Evolutionary conservation across 805 yeast species (phyloP).

Genomic region (Wickerhamiella alocasiicola): DNA sequence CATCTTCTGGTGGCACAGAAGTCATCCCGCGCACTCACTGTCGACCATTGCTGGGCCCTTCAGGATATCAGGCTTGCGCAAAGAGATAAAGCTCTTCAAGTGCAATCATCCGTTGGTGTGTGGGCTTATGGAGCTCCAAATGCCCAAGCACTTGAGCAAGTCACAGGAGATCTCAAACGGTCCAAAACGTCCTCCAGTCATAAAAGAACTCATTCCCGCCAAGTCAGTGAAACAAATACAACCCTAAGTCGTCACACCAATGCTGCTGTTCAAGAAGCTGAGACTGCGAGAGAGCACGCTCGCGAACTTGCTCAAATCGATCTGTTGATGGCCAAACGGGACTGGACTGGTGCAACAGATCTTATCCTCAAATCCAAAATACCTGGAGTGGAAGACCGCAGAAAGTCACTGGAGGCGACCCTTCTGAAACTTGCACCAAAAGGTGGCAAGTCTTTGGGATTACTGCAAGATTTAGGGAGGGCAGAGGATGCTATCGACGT

Average conservation of each 20-base stretch:
- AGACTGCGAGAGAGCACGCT: slow-evolving; percentile 42
- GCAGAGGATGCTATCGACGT: slow-evolving; percentile 38
- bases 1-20: slow-evolving; percentile 55
- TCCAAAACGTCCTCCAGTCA: neutral
- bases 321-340: slow-evolving; percentile 48
- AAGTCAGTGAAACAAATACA: neutral
- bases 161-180: neutral
- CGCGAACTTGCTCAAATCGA: slow-evolving; percentile 59
- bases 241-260: neutral
- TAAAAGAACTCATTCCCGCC: neutral
- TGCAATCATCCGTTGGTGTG: neutral
- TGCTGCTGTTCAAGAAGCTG: slow-evolving; percentile 13
- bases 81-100: slow-evolving; percentile 11
- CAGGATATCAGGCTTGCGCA: slow-evolving; percentile 36
- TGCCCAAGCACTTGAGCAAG: neutral
- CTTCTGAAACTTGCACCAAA: neutral
- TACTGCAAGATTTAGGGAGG: slow-evolving; percentile 32
- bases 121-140: slow-evolving; percentile 5
- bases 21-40: slow-evolving; percentile 37
- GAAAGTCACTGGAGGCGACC: slow-evolving; percentile 2
- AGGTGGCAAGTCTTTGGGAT: slow-evolving; percentile 23
- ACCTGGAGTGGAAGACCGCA: slow-evolving; percentile 5
- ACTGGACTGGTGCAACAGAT: slow-evolving; percentile 33
- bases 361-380: neutral
- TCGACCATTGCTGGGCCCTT: slow-evolving; percentile 70